Evolutionary conservation across 805 yeast genomes (phyloP), one percentile per base, ranked within the genome.

Genomic region (Kazachstania viticola): DNA sequence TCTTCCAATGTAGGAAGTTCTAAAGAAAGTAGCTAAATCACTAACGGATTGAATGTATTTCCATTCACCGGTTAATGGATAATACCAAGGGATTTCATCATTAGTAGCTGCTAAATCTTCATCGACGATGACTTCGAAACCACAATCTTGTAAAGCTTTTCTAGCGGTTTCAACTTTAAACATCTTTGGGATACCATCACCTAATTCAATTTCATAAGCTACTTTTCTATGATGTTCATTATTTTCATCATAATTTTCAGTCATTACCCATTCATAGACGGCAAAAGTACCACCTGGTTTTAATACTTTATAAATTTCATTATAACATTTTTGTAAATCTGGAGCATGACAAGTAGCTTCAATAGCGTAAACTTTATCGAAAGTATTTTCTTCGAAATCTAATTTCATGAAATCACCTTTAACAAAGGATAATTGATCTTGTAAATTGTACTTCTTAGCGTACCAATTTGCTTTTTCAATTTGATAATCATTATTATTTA

Each of bases 341-440:
- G 98, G 98, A 12, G 98, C 97, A 56, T 88, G 98, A 36, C 85
- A 95, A 21, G 98, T 88, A 38, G 98, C 98, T 68, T 88, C 98
- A 53, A 88, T 88, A 41, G 98, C 96, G 53, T 88, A 88, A 28
- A 91, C 97, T 28, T 94, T 95, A 60, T 88, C 98, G 51, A 91
- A 88, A 19, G 91, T 59, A 51, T 78, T 79, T 43, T 79, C 79
- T 60, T 79, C 83, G 49, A 91, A 91, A 49, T 88, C 96, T 95
- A 88, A 83, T 61, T 88, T 91, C 98, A 88, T 91, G 69, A 88
- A 88, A 62, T 88, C 98, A 50, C 98, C 98, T 65, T 88, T 88
- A 46, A 85, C 95, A 50, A 81, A 82, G 17, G 75, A 67, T 54
- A 88, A 67, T 64, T 84, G 77, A 55, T 81, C 69, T 42, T 69